Evolutionary conservation across 2,329 filamentous ascomycete species (phyloP), one percentile per base, ranked within the genome.

Genomic region (Dothideomycetes sp.): DNA sequence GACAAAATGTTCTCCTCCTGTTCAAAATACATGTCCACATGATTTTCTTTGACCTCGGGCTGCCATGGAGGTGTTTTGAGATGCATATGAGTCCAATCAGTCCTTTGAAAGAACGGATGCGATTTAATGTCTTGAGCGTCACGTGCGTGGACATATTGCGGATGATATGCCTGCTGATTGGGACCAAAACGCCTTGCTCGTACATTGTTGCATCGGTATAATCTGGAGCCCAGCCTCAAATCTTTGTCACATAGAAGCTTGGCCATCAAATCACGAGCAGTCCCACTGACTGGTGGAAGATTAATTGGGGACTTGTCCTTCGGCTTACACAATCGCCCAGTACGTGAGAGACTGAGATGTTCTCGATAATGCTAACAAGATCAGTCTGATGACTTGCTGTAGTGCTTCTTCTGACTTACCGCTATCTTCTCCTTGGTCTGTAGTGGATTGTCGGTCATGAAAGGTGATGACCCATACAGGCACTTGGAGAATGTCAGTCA

Each of bases 121-220:
- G 71, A 64, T 58, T 93, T 95, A 67, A 96, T 93, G 41, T 95
- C 87, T 48, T 84, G 77, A 1, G 84, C 88, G 53, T 94, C 88
- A 46, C 91, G 74, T 0, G 83, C 69, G 53, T 86, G 89, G 4
- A 96, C 88, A 22, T 77, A 72, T 4, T 70, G 17, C 20, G 27
- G 9, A 3, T 31, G 23, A 17, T n/a, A 8, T 3, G 11, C 20
- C 33, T 49, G 13, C 32, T 11, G 16, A n/a, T n/a, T n/a, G n/a
- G n/a, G n/a, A n/a, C n/a, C n/a, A n/a, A n/a, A n/a, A n/a, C n/a
- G n/a, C 24, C n/a, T 31, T 19, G 39, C 41, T 46, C 50, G 51
- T 16, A 19, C 51, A 46, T 91, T 82, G 49, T 82, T 83, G 43
- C 75, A 66, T 29, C 74, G 71, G 55, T 95, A 95, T 34, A 78